Evolutionary conservation across 495 filamentous ascomycete species (phyloP), one percentile per base, ranked within the genome.

Genomic region (Tuber indicum): DNA sequence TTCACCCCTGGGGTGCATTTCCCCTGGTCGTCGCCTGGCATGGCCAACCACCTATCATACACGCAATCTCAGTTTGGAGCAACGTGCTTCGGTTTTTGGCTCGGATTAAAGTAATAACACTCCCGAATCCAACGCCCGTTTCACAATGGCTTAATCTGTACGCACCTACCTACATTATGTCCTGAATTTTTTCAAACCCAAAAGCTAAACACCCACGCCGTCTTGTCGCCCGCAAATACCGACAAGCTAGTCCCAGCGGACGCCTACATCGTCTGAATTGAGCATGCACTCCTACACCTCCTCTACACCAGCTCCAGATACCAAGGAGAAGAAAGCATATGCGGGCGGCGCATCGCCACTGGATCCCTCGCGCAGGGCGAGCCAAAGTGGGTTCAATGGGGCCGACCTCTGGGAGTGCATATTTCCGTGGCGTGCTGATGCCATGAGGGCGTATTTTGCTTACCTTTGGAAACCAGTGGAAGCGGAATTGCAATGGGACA

Each of bases 241-340:
- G 6, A 49, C 17, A 1, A 49, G 19, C 81, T 84, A 12, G 84
- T 92, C 16, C 93, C 94, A 0, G 93, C 97, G 2, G 92, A 97
- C 82, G 79, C 95, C 45, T 97, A 97, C 81, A 88, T 96, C 75
- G 94, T 94, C 45, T 93, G 94, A 47, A 90, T 97, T 16, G 94
- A 97, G 83, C 94, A 96, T 80, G 94, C 94, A 16, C 96, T 97
- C 78, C 85, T 97, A 39, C 94, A 97, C 84, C 88, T 97, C 26
- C 90, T 97, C 32, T 97, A 97, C 77, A 90, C 94, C 46, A 89
- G 94, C 8, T 97, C 97, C 85, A 43, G n/a, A n/a, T n/a, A n/a
- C n/a, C n/a, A n/a, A n/a, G n/a, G n/a, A n/a, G n/a, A n/a, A n/a
- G n/a, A n/a, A n/a, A n/a, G n/a, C n/a, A n/a, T n/a, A n/a, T n/a